These are phyloP conservation scores for Dioscorea alata DNA, from an alignment of 106 monocot species.

Conservation along the genomic window DNA sequence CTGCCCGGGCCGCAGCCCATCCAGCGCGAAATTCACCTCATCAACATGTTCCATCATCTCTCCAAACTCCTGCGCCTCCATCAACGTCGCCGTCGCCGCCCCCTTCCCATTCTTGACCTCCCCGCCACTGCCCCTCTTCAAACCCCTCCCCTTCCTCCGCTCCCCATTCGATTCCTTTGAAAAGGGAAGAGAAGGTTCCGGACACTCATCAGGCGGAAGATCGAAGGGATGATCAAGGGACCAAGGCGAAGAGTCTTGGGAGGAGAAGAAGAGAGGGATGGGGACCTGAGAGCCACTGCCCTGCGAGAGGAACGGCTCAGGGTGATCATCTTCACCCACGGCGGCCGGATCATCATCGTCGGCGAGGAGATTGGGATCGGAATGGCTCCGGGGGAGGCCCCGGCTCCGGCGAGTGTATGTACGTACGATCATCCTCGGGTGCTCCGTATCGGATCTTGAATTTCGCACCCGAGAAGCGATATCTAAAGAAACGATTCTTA, in stretches of 20 bases:
- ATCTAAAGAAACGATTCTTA: no score
- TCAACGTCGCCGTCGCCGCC: conserved; percentile 58
- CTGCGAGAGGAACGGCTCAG: conserved; percentile 27
- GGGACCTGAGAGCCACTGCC: conserved; percentile 18
- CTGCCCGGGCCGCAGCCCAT: conserved; percentile 69
- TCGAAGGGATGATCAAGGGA: conserved; percentile 49
- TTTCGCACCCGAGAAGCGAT: not conserved
- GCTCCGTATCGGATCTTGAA: not conserved
- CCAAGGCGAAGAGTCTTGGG: conserved; percentile 68
- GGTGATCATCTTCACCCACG: conserved; percentile 7
- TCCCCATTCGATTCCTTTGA: not conserved
- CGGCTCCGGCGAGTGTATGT: conserved; percentile 72
- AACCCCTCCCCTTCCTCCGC: conserved; percentile 3
- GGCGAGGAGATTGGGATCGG: conserved; percentile 20
- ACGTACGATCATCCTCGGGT: conserved; percentile 60
- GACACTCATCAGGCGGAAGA: conserved; percentile 1
- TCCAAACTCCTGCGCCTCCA: conserved; percentile 97
- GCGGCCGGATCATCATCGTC: conserved; percentile 11
- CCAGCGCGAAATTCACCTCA: conserved; percentile 89
- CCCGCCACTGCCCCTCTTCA: conserved; percentile 12
- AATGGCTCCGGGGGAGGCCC: conserved; percentile 18
- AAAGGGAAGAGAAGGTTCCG: not conserved
- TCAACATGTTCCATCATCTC: conserved; percentile 99
- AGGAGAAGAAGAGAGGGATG: conserved; percentile 32
- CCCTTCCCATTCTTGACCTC: not conserved